Percentiles rank a stretch among this genome's conserved stretches.
phyloP scores from a whole-genome alignment of 169 alveolate genomes.

The Condylostoma magnum region DNA sequence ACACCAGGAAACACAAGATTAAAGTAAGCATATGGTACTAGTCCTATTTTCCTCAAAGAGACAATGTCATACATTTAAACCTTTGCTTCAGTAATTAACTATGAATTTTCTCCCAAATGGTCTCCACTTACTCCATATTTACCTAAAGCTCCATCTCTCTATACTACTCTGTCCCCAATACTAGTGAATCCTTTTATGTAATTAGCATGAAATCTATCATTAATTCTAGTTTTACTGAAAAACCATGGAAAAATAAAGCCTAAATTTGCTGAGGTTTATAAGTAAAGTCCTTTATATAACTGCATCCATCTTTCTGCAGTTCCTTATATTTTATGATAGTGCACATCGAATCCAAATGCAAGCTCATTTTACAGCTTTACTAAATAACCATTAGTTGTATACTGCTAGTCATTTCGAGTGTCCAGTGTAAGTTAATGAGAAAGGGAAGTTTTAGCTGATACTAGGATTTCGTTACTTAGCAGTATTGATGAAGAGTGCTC shows the following conservation, averaged over 20 bases:
- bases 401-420: neutral
- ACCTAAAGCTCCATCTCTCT: neutral
- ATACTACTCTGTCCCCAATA: constrained; percentile 6
- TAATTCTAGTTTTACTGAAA: neutral
- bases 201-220: neutral
- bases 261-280: neutral
- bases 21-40: neutral
- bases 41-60: neutral
- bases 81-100: neutral
- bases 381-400: neutral
- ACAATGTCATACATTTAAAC: neutral
- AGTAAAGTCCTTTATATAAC: neutral
- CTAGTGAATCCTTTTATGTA: constrained; percentile 20
- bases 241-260: constrained; percentile 24
- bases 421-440: neutral
- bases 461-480: neutral
- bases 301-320: neutral
- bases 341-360: constrained; percentile 13
- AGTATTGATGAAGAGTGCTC: neutral
- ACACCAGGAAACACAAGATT: constrained; percentile 1
- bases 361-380: neutral
- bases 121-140: too few relatives aligned
- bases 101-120: too few relatives aligned
- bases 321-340: constrained; percentile 1
- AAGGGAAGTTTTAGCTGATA: neutral